Evolutionary conservation across 352 stramenopile genomes (phyloP).

Genomic region (Poterioochromonas sp.): DNA sequence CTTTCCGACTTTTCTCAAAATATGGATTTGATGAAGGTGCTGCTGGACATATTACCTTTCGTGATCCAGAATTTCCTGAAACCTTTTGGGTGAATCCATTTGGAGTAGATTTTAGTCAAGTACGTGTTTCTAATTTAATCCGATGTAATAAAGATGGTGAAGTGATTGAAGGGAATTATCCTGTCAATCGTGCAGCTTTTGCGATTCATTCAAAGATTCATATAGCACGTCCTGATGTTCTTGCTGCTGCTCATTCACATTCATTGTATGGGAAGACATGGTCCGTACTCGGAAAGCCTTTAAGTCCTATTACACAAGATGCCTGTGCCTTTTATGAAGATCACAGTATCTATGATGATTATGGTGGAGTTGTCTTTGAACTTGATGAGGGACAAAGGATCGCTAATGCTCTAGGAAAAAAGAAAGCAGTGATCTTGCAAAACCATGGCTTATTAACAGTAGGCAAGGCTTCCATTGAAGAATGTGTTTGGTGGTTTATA

Average conservation of each 20-base stretch:
- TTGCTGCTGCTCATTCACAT: slow-evolving; percentile 15
- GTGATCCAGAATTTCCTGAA: not conserved
- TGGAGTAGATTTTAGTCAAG: slow-evolving; percentile 14
- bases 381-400: not conserved
- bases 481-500: slow-evolving; percentile 8
- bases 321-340: slow-evolving; percentile 4
- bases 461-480: not conserved
- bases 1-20: slow-evolving; percentile 13
- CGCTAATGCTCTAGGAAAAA: not conserved
- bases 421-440: slow-evolving; percentile 10
- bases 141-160: slow-evolving; percentile 15
- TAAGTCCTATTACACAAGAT: slow-evolving; percentile 8
- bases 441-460: slow-evolving; percentile 8
- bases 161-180: slow-evolving; percentile 15
- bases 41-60: slow-evolving; percentile 7
- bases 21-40: slow-evolving; percentile 17
- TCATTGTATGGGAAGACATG: slow-evolving; percentile 8
- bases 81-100: slow-evolving; percentile 28
- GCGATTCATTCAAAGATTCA: slow-evolving; percentile 13
- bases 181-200: slow-evolving; percentile 22
- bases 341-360: slow-evolving; percentile 12
- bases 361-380: slow-evolving; percentile 15
- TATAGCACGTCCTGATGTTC: not conserved
- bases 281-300: not conserved
- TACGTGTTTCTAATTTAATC: slow-evolving; percentile 4